Percentiles rank a stretch among this genome's conserved stretches.
These are phyloP conservation scores for Penicillium sp. DNA, from an alignment of 2,329 filamentous ascomycete genomes.

Conservation along the genomic window DNA sequence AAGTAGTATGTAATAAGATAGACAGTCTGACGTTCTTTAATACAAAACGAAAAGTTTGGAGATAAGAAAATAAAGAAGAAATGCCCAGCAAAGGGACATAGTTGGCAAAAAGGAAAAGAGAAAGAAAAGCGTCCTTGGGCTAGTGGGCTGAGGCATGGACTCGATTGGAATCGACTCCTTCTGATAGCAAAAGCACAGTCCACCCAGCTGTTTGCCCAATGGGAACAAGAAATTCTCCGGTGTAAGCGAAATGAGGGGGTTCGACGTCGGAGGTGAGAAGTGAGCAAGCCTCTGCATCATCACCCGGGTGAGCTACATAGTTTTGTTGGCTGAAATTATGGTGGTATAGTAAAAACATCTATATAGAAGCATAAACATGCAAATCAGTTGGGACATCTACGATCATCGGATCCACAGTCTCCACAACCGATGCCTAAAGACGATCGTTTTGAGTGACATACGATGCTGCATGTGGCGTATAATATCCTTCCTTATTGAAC, in stretches of 20 bases:
- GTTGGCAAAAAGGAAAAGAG: neutral
- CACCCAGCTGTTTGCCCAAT: neutral
- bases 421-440: neutral
- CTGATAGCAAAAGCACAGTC: constrained; percentile 9
- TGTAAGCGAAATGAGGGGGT: constrained; percentile 8
- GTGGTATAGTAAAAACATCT: neutral
- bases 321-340: neutral
- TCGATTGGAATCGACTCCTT: neutral
- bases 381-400: constrained; percentile 4
- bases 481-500: neutral
- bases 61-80: neutral
- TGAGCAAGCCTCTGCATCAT: neutral
- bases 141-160: neutral
- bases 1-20: neutral
- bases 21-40: neutral
- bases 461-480: neutral
- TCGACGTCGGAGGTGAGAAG: neutral
- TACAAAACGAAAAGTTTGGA: neutral
- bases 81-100: neutral
- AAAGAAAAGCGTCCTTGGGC: neutral
- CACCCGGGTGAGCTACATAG: too few species aligned
- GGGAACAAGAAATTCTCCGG: neutral
- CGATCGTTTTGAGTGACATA: neutral
- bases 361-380: neutral
- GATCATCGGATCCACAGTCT: constrained; percentile 7